Percentiles rank a stretch among this genome's conserved stretches.
phyloP scores from a whole-genome alignment of 163 green algal genomes.

The Chlamydomonas reinhardtii region DNA sequence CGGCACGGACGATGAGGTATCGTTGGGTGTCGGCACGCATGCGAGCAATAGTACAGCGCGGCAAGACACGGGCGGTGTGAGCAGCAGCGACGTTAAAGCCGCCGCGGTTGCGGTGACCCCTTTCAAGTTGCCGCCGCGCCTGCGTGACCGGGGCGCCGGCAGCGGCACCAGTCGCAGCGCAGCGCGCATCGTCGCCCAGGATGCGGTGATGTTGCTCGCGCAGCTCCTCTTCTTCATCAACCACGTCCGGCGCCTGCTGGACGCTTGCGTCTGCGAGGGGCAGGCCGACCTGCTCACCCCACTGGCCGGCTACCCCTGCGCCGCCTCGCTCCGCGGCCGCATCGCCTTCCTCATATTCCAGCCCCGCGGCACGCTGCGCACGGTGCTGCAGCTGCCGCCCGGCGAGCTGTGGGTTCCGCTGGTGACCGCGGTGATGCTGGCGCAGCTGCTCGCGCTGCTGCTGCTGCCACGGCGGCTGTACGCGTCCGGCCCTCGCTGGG shows the following conservation, averaged over 20 bases:
- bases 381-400: not conserved
- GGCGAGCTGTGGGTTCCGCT: conserved; percentile 44
- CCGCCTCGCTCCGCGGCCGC: not conserved
- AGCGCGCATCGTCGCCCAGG: not conserved
- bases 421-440: not conserved
- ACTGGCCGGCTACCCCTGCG: not conserved
- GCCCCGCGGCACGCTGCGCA: not conserved
- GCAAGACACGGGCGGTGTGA: too few species aligned
- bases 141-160: too few species aligned
- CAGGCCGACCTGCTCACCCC: not conserved
- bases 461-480: conserved; percentile 11
- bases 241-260: conserved; percentile 18
- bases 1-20: too few species aligned
- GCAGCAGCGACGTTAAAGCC: too few species aligned
- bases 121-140: too few species aligned
- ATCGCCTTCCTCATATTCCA: not conserved
- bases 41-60: too few species aligned
- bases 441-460: conserved; percentile 8
- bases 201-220: conserved; percentile 1
- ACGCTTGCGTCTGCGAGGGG: not conserved
- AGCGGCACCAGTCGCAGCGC: too few species aligned
- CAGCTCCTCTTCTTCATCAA: conserved; percentile 40
- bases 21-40: too few species aligned
- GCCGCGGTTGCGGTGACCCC: too few species aligned
- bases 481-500: not conserved